phyloP scores from a whole-genome alignment of 805 yeast species.

The Metschnikowia chrysomelidarum region DNA sequence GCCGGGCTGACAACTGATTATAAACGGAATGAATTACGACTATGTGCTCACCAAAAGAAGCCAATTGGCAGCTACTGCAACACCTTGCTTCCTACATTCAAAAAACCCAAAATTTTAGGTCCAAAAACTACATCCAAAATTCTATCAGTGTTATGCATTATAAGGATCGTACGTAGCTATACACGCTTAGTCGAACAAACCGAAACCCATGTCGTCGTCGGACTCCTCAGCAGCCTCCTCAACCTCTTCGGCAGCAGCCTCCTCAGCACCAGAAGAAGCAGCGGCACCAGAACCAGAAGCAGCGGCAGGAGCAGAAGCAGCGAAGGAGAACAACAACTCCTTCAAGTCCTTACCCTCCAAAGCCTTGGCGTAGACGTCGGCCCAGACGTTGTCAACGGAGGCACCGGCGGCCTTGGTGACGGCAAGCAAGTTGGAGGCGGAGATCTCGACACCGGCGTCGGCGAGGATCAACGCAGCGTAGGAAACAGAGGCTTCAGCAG shows the following conservation, averaged over 20 bases:
- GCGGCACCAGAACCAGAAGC: conserved; percentile 33
- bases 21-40: too few species aligned
- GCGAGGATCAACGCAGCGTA: conserved; percentile 99
- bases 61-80: too few species aligned
- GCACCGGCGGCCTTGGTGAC: conserved; percentile 82
- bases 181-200: conserved; percentile 28
- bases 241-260: conserved; percentile 29
- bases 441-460: conserved; percentile 93
- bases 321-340: conserved; percentile 61
- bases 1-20: too few species aligned
- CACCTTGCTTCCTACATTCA: too few species aligned
- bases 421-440: conserved; percentile 78
- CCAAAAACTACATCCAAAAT: too few species aligned
- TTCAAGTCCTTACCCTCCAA: conserved; percentile 79
- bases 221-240: conserved; percentile 23
- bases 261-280: conserved; percentile 49
- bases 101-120: too few species aligned
- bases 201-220: conserved; percentile 32
- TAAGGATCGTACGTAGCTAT: too few species aligned
- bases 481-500: conserved; percentile 88
- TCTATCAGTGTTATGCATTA: too few species aligned
- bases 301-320: conserved; percentile 47
- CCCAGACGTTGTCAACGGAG: conserved; percentile 78
- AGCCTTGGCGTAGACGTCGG: conserved; percentile 87
- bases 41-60: too few species aligned